phyloP scores from a whole-genome alignment of 164 flowering plant species.

The Taxillus chinensis region DNA sequence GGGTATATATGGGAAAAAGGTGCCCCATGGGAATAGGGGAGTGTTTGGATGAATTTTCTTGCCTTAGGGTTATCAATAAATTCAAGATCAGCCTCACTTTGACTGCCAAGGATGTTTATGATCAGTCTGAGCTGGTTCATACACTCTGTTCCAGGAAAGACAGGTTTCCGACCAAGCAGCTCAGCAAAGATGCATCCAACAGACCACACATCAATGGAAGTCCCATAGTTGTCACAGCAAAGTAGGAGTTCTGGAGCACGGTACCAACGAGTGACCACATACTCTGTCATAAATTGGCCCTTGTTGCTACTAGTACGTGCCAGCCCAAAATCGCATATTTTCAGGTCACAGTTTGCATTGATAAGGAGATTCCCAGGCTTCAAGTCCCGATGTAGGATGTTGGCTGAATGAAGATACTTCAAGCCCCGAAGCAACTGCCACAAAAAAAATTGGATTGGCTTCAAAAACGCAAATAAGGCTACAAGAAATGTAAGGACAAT shows the following conservation, averaged over 20 bases:
- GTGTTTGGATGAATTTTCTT: constrained; percentile 51
- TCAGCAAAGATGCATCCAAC: constrained; percentile 96
- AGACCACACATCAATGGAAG: constrained; percentile 97
- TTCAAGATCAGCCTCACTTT: constrained; percentile 54
- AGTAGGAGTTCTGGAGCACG: constrained; percentile 93
- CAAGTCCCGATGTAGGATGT: constrained; percentile 87
- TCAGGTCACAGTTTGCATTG: constrained; percentile 86
- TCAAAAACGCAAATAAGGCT: neutral
- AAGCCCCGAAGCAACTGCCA: constrained; percentile 78
- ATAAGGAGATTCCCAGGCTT: constrained; percentile 91
- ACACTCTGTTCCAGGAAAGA: constrained; percentile 88
- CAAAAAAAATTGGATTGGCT: constrained; percentile 4
- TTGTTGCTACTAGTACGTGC: constrained; percentile 75
- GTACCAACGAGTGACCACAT: constrained; percentile 97
- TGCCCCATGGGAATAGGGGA: constrained; percentile 48
- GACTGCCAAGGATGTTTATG: constrained; percentile 76
- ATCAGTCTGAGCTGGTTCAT: constrained; percentile 85
- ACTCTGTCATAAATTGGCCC: constrained; percentile 93
- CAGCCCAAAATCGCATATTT: constrained; percentile 90
- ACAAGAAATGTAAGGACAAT: neutral
- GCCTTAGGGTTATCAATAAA: constrained; percentile 87
- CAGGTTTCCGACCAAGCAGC: constrained; percentile 78
- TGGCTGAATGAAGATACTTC: constrained; percentile 90
- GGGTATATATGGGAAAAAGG: constrained; percentile 65
- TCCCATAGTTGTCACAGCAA: constrained; percentile 84